Evolutionary conservation across 805 yeast species (phyloP).

Genomic region (Henningerozyma blattae): DNA sequence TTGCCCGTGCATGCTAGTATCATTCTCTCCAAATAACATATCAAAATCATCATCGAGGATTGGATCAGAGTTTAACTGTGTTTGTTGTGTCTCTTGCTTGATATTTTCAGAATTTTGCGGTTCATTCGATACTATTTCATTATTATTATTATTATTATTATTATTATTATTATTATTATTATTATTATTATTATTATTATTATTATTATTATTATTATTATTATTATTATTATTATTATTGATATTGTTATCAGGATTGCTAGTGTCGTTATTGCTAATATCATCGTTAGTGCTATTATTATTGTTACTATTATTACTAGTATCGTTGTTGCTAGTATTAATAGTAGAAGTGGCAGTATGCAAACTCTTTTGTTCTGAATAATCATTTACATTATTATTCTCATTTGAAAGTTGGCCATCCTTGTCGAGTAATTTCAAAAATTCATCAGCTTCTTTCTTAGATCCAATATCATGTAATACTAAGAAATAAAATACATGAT

Average conservation of each 20-base stretch:
- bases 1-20: conserved; percentile 17
- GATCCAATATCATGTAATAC: conserved; percentile 19
- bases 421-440: conserved; percentile 13
- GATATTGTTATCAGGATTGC: background rate
- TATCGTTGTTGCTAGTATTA: too few relatives aligned
- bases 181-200: background rate
- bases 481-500: conserved; percentile 21
- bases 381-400: background rate
- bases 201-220: background rate
- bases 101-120: too few relatives aligned
- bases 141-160: conserved; percentile 1
- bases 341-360: too few relatives aligned
- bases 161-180: conserved; percentile 1
- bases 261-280: background rate
- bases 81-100: conserved; percentile 7
- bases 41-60: conserved; percentile 24
- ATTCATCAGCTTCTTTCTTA: conserved; percentile 11
- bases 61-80: too few relatives aligned
- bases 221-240: background rate
- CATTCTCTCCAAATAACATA: conserved; percentile 26
- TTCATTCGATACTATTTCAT: too few relatives aligned
- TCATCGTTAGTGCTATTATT: too few relatives aligned
- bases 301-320: too few relatives aligned
- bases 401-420: conserved; percentile 4
- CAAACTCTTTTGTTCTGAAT: background rate